Base-by-base conservation (phyloP, 2,329 filamentous ascomycete genomes). In the Celoporthe dispersa region DNA sequence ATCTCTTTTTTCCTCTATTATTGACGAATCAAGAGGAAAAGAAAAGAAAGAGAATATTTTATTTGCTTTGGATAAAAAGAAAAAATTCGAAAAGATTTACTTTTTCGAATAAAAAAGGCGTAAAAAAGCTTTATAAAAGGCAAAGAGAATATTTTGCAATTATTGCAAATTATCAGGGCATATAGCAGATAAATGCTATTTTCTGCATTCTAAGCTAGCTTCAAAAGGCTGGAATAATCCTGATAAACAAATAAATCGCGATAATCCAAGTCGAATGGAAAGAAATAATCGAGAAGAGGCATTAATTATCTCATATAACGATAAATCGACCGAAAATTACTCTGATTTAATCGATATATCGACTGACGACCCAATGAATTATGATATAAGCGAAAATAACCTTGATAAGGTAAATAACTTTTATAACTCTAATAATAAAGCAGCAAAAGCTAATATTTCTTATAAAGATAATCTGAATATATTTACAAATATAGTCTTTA, bases 181-280 rank as follows among this genome's bases (percentile, higher is more conserved):
- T 65, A 65, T 12, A 51, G 28, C 51, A 35, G 14, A 65, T 65
- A 65, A 65, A 48, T 65, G 14, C 41, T 65, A 35, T 2, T 65
- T 65, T 53, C 31, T 65, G 22, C 22, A 65, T 11, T 19, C 25
- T 5, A 51, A 28, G 25, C 19, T 51, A n/a, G 41, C 41, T 25
- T 22, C 19, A 33, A 65, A 53, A 19, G 19, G 41, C 1, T 64
- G 2, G 6, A 64, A 64, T 25, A 57, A 28, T 9, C 4, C 7
- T 28, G 31, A 57, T 57, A 57, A 28, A 33, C 12, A 14, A 57
- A 31, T 28, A 57, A 57, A 57, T 37, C 9, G 35, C n/a, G 25
- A 57, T n/a, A 33, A 57, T 55, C 28, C 12, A 55, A 55, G 22
- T 55, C 22, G 12, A 19, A 9, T 25, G 12, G 53, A 57, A 16